These are phyloP conservation scores for Coffea canephora DNA, from an alignment of 257 asterid genomes.

Conservation along the genomic window DNA sequence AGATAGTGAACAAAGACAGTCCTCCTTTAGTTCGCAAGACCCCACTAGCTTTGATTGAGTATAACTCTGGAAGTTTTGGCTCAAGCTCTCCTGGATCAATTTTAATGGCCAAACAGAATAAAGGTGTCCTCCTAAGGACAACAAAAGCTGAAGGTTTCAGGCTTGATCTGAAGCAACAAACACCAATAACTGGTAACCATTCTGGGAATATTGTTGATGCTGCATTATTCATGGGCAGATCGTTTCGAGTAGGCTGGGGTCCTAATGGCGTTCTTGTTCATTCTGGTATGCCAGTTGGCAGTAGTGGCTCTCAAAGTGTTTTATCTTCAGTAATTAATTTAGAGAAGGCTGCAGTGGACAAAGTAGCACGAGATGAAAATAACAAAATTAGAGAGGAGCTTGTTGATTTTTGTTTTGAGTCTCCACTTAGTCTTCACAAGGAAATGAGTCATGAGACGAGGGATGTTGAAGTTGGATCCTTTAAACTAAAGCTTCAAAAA, in stretches of 20 bases:
- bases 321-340: slow-evolving; percentile 76
- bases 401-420: slow-evolving; percentile 61
- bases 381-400: slow-evolving; percentile 62
- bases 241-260: slow-evolving; percentile 99
- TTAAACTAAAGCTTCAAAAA: slow-evolving; percentile 66
- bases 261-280: slow-evolving; percentile 92
- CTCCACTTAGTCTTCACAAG: slow-evolving; percentile 80
- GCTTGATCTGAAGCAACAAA: slow-evolving; percentile 57
- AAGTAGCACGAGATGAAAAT: slow-evolving; percentile 66
- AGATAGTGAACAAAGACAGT: slow-evolving; percentile 34
- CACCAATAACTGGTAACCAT: slow-evolving; percentile 64
- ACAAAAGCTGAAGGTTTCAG: slow-evolving; percentile 68
- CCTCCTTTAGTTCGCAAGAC: slow-evolving; percentile 66
- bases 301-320: slow-evolving; percentile 36
- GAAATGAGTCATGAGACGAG: slow-evolving; percentile 60
- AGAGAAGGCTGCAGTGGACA: slow-evolving; percentile 85
- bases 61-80: slow-evolving; percentile 66
- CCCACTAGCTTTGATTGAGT: slow-evolving; percentile 81
- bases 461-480: slow-evolving; percentile 56
- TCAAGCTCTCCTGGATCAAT: slow-evolving; percentile 65
- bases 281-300: slow-evolving; percentile 84
- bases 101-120: slow-evolving; percentile 76
- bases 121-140: slow-evolving; percentile 48
- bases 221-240: slow-evolving; percentile 96
- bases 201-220: slow-evolving; percentile 87